Evolutionary conservation across 2,329 filamentous ascomycete species (phyloP), one percentile per base, ranked within the genome.

Genomic region (Cordyceps fumosorosea): DNA sequence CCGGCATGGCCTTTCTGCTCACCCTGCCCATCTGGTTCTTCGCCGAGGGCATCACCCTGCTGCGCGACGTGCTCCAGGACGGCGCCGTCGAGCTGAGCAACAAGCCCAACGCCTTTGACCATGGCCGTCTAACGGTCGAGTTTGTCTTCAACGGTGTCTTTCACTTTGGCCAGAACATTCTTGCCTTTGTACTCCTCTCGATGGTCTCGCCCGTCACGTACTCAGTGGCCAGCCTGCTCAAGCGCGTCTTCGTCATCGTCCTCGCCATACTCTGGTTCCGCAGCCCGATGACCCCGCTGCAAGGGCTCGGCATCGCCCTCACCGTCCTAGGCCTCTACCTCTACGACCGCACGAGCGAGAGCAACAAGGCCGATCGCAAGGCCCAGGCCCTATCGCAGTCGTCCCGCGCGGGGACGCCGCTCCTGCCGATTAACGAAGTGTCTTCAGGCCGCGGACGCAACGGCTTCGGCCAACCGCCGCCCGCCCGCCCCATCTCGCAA

Each of bases 111-210:
- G 85, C 89, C 14, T 88, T 90, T 68, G 89, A 90, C 66, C 88
- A 93, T 64, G 91, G 89, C 29, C 85, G 90, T 2, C 74, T 89
- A 51, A 78, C 82, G 0, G 70, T 96, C n/a, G 95, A 99, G 72
- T 98, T 96, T 73, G 74, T 98, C 57, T 98, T 99, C 81, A 99
- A 99, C 74, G 95, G 95, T 61, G 88, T 91, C 4, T 97, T 96
- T 72, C 95, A 99, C 75, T 99, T 98, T 74, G 90, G 86, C 18
- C 95, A 99, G 71, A 97, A 96, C 71, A 96, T 99, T 59, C 83
- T 99, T 60, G 95, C 95, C 0, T 99, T 99, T 72, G 81, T 96
- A 24, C 81, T 99, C 6, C 80, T 99, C 7, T 96, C 92, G 60
- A 89, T 96, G 79, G 89, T 98, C 14, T 96, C 92, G 0, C 95